Percentiles rank a stretch among this genome's conserved stretches.
Evolutionary conservation across 371 early-diverging fungal genomes (phyloP).

Genomic region (Smittium culicis): DNA sequence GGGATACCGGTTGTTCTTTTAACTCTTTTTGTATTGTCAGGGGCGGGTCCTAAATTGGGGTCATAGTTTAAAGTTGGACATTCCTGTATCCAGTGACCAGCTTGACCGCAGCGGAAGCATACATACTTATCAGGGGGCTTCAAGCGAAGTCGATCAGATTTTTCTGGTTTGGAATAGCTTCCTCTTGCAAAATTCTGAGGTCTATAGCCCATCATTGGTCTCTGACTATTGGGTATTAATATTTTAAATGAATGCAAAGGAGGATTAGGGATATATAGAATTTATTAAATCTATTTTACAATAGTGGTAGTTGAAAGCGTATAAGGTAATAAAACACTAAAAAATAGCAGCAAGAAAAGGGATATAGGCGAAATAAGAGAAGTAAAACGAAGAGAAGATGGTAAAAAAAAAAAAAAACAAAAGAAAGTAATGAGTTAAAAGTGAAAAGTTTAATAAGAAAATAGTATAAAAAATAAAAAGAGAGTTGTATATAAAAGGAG

Average conservation of each 20-base stretch:
- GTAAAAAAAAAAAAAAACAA: not conserved
- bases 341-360: too few species aligned
- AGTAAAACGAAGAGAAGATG: too few species aligned
- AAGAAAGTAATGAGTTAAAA: too few species aligned
- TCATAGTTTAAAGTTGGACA: slow-evolving; percentile 64
- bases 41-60: slow-evolving; percentile 28
- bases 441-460: not conserved
- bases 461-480: not conserved
- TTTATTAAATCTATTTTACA: too few species aligned
- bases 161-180: not conserved
- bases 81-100: slow-evolving; percentile 82
- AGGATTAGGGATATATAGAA: too few species aligned
- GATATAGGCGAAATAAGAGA: too few species aligned
- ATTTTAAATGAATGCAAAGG: too few species aligned
- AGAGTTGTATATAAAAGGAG: too few species aligned
- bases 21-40: slow-evolving; percentile 35
- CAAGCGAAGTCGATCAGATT: slow-evolving; percentile 13
- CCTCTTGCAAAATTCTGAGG: not conserved
- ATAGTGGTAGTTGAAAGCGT: too few species aligned
- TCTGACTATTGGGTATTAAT: too few species aligned
- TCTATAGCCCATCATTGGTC: not conserved
- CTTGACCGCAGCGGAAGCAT: slow-evolving; percentile 83
- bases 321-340: too few species aligned
- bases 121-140: slow-evolving; percentile 63
- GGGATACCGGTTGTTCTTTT: slow-evolving; percentile 95